Conservation (phyloP, 2,329 filamentous ascomycete genomes). For the Claviceps sorghi region DNA sequence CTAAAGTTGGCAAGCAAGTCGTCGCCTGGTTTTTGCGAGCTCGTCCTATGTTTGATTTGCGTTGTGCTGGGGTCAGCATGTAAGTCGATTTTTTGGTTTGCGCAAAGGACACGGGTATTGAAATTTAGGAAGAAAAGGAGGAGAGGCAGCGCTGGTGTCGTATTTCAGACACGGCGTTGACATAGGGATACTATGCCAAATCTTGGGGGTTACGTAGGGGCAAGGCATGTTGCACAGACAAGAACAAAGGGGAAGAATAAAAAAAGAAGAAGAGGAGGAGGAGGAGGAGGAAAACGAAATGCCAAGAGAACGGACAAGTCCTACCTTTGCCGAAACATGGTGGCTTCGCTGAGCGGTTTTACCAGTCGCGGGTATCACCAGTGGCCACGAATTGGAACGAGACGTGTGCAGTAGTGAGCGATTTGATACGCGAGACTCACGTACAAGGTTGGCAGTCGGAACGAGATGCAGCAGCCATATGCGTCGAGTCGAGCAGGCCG, state of each 20-base stretch:
- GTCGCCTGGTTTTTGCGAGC: conserved; percentile 68
- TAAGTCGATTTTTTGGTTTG: neutral
- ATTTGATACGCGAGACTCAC: neutral
- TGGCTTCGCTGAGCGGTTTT: neutral
- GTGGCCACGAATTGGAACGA: neutral
- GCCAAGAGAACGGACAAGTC: neutral
- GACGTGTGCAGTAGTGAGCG: neutral
- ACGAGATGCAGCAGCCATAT: neutral
- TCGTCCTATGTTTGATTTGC: conserved; percentile 36
- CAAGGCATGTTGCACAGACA: neutral
- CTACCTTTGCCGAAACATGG: conserved; percentile 11
- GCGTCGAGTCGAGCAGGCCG: neutral
- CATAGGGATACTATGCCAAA: neutral
- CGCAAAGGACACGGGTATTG: neutral
- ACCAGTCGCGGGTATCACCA: neutral
- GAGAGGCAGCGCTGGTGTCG: neutral
- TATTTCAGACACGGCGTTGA: neutral
- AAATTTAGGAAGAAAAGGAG: neutral
- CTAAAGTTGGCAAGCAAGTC: conserved; percentile 72
- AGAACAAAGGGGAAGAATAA: neutral
- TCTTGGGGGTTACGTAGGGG: neutral
- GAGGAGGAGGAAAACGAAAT: neutral
- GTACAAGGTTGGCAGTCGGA: neutral
- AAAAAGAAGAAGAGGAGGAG: neutral
- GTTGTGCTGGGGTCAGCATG: neutral